Conservation (phyloP, 331 rosid genomes). For the Acacia pycnantha region DNA sequence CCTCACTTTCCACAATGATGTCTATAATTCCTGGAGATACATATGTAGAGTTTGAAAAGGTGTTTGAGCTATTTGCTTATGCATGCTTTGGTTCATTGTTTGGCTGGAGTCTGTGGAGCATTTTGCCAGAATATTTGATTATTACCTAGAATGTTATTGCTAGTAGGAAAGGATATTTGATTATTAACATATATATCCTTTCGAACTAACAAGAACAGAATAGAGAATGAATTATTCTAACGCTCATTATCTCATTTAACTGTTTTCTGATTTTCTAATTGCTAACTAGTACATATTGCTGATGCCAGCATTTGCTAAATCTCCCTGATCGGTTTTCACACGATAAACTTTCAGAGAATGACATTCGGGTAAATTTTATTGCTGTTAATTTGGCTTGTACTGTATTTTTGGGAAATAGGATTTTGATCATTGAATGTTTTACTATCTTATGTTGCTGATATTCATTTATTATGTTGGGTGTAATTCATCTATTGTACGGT, state of each 20-base stretch:
- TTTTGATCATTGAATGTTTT: not conserved
- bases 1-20: conserved; percentile 76
- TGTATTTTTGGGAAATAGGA: not conserved
- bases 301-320: conserved; percentile 70
- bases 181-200: not conserved
- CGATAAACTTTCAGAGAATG: conserved; percentile 59
- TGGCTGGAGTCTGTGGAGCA: conserved; percentile 23
- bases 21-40: conserved; percentile 78
- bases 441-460: not conserved
- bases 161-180: not conserved
- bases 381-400: not conserved
- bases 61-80: conserved; percentile 25
- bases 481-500: not conserved
- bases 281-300: conserved; percentile 37
- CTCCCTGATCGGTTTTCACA: conserved; percentile 71
- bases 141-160: not conserved
- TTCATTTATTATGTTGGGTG: not conserved
- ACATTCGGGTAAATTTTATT: conserved; percentile 49
- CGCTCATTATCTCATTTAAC: not conserved
- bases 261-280: conserved; percentile 29
- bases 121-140: not conserved
- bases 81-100: conserved; percentile 20
- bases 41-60: conserved; percentile 84
- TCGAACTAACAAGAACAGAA: not conserved
- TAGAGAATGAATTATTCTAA: not conserved